phyloP scores from a whole-genome alignment of 208 protist genomes.

The Zelonia costaricensis region DNA sequence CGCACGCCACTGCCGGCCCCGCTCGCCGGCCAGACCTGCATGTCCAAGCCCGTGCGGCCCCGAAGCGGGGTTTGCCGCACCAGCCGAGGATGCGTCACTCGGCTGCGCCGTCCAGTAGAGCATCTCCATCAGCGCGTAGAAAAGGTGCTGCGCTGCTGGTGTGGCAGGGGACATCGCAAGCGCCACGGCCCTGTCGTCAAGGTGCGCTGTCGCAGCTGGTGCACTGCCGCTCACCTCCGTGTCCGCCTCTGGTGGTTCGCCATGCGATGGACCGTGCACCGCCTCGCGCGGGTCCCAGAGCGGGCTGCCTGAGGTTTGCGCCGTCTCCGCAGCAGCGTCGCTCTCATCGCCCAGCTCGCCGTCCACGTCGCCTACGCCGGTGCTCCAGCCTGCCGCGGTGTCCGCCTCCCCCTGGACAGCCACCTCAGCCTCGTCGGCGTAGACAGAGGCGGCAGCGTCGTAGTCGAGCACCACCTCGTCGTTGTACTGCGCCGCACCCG shows the following conservation, averaged over 20 bases:
- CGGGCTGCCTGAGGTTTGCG: neutral
- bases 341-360: neutral
- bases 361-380: neutral
- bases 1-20: slow-evolving; percentile 1
- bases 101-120: slow-evolving; percentile 39
- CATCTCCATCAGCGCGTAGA: slow-evolving; percentile 56
- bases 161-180: slow-evolving; percentile 17
- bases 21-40: neutral
- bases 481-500: too few species aligned
- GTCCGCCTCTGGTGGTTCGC: neutral
- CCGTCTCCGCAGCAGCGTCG: neutral
- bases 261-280: neutral
- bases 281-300: slow-evolving; percentile 11
- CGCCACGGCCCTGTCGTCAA: neutral
- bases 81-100: too few species aligned
- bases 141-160: slow-evolving; percentile 45
- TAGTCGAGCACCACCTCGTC: neutral
- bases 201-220: neutral
- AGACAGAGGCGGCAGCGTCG: neutral
- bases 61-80: too few species aligned
- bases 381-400: neutral
- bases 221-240: too few species aligned
- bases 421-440: neutral
- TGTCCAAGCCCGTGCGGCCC: too few species aligned
- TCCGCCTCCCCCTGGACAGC: neutral